Percentiles rank a stretch among this genome's conserved stretches.
Evolutionary conservation across 208 protist species (phyloP).

Genomic region (Acanthamoeba sp.): DNA sequence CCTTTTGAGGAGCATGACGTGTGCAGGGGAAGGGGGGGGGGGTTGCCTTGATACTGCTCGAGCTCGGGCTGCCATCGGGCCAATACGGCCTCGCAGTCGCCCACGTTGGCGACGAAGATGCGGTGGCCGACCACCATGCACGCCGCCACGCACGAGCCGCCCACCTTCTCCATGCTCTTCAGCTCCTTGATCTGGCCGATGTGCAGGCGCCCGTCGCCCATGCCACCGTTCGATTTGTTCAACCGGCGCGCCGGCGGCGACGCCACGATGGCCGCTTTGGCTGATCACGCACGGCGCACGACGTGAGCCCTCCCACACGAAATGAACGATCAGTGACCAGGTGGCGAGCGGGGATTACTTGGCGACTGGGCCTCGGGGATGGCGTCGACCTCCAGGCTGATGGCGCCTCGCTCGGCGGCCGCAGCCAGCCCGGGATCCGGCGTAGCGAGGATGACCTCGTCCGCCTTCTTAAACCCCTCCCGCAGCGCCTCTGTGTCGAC

Average conservation of each 20-base stretch:
- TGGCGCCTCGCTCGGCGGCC: not conserved
- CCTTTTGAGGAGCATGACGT: not conserved
- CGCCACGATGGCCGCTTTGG: not conserved
- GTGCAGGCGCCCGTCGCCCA: not conserved
- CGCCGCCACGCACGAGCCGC: not conserved
- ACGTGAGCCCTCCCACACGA: no score
- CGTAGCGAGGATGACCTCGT: slow-evolving; percentile 28
- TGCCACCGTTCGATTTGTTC: not conserved
- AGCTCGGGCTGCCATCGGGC: not conserved
- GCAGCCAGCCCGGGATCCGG: not conserved
- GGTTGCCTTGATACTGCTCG: slow-evolving; percentile 4
- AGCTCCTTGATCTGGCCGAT: slow-evolving; percentile 24
- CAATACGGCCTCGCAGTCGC: slow-evolving; percentile 36
- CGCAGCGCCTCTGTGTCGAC: not conserved
- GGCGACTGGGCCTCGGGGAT: not conserved
- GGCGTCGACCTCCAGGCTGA: not conserved
- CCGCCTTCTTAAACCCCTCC: slow-evolving; percentile 13
- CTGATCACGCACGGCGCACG: not conserved
- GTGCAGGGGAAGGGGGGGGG: not conserved
- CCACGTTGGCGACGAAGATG: slow-evolving; percentile 14
- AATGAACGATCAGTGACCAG: no score
- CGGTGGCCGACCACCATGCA: slow-evolving; percentile 26
- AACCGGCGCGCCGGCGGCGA: not conserved
- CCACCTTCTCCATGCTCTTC: slow-evolving; percentile 36
- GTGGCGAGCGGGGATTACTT: not conserved